Evolutionary conservation across 2,329 filamentous ascomycete genomes (phyloP).

Genomic region (Exophiala alcalophila): DNA sequence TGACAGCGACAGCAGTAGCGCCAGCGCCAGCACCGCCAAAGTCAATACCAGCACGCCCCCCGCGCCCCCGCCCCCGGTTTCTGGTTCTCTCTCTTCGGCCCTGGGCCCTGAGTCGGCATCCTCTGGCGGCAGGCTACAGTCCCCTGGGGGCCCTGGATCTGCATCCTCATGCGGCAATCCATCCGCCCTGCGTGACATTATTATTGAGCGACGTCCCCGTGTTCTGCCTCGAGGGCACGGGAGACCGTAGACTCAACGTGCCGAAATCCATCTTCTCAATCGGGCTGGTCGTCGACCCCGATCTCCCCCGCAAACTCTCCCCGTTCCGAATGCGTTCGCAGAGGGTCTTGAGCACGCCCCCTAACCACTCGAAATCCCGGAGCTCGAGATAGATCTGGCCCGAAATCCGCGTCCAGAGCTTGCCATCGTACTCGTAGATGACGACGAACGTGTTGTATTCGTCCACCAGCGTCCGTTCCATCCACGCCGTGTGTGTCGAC

Average conservation of each 20-base stretch:
- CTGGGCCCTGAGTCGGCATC: not conserved
- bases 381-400: slow-evolving; percentile 82
- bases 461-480: slow-evolving; percentile 51
- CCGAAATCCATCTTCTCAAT: slow-evolving; percentile 16
- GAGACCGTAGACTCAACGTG: slow-evolving; percentile 11
- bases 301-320: slow-evolving; percentile 25
- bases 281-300: slow-evolving; percentile 6
- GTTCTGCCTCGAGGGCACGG: slow-evolving; percentile 16
- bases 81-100: not conserved
- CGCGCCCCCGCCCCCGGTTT: too few relatives aligned
- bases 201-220: slow-evolving; percentile 18
- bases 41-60: too few relatives aligned
- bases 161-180: slow-evolving; percentile 21
- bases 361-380: slow-evolving; percentile 72
- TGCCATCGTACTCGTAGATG: slow-evolving; percentile 58
- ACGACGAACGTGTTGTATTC: slow-evolving; percentile 72
- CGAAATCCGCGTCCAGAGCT: slow-evolving; percentile 70
- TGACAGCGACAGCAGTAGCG: too few relatives aligned
- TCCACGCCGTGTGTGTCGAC: slow-evolving; percentile 54
- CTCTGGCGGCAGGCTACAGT: not conserved
- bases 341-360: slow-evolving; percentile 55
- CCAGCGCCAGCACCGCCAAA: too few relatives aligned
- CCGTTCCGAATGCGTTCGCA: slow-evolving; percentile 47
- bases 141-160: too few relatives aligned
- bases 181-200: slow-evolving; percentile 23